Percentiles rank a stretch among this genome's conserved stretches.
phyloP scores from a whole-genome alignment of 2,329 filamentous ascomycete genomes.

The Chaetothyriales sp. region DNA sequence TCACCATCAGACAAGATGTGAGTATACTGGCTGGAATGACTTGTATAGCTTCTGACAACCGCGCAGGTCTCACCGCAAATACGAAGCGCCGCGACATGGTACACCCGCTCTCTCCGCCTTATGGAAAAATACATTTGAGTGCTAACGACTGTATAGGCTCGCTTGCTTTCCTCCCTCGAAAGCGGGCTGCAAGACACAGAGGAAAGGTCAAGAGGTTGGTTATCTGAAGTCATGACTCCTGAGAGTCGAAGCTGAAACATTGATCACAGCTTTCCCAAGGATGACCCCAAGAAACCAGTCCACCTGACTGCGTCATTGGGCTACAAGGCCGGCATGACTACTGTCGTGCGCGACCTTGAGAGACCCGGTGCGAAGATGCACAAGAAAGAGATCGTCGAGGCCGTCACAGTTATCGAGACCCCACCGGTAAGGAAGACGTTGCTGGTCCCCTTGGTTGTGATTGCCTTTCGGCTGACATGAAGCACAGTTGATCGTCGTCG shows the following conservation, averaged over 20 bases:
- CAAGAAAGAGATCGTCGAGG: slow-evolving; percentile 96
- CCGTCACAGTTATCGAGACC: slow-evolving; percentile 75
- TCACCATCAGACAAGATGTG: slow-evolving; percentile 1
- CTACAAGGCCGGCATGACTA: slow-evolving; percentile 99
- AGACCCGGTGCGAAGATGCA: slow-evolving; percentile 97
- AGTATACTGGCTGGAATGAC: neutral
- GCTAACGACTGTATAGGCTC: slow-evolving; percentile 35
- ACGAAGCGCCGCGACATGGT: slow-evolving; percentile 88
- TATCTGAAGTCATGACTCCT: slow-evolving; percentile 17
- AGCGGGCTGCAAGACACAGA: slow-evolving; percentile 85
- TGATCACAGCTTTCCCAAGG: slow-evolving; percentile 79
- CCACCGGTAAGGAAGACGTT: slow-evolving; percentile 78
- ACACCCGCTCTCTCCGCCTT: slow-evolving; percentile 26
- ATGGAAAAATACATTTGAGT: slow-evolving; percentile 1
- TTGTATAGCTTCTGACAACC: neutral
- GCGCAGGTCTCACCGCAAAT: slow-evolving; percentile 47
- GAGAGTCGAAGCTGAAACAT: slow-evolving; percentile 18
- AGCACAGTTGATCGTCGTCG: slow-evolving; percentile 91
- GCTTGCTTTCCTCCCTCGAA: slow-evolving; percentile 72
- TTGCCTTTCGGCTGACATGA: neutral
- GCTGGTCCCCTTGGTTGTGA: slow-evolving; percentile 29
- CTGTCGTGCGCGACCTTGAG: slow-evolving; percentile 97
- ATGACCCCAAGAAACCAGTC: slow-evolving; percentile 99
- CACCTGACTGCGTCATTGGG: slow-evolving; percentile 96
- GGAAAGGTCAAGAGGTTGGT: slow-evolving; percentile 95